phyloP scores from a whole-genome alignment of 78 protist genomes.

The Chrysochromulina parva region DNA sequence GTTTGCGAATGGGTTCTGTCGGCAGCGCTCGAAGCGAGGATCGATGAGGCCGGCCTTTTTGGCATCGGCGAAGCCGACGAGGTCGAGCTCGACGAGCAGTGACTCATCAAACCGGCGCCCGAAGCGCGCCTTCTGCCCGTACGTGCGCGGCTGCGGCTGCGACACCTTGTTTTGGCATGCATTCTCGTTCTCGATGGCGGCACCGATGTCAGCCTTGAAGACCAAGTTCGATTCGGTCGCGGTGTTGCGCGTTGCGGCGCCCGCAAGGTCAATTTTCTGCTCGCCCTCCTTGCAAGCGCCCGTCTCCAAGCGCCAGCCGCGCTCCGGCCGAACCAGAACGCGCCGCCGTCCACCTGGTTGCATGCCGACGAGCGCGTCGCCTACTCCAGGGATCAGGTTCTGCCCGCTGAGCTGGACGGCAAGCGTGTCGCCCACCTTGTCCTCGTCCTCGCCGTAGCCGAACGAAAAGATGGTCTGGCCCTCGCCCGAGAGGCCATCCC shows the following conservation, averaged over 20 bases:
- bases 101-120: neutral
- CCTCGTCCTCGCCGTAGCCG: constrained; percentile 48
- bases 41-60: neutral
- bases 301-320: constrained; percentile 22
- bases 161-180: neutral
- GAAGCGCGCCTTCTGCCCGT: neutral
- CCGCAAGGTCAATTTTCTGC: no score
- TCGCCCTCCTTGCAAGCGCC: no score
- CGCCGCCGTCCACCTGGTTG: constrained; percentile 24
- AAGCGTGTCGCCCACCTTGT: constrained; percentile 18
- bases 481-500: constrained; percentile 45
- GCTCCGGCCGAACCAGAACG: constrained; percentile 33
- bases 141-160: neutral
- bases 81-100: neutral
- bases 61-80: neutral
- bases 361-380: constrained; percentile 15
- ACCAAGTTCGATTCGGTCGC: neutral
- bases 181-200: neutral
- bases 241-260: no score
- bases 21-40: no score
- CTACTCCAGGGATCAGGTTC: neutral
- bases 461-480: constrained; percentile 13
- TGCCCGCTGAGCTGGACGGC: neutral
- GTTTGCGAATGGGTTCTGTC: no score
- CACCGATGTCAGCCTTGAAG: constrained; percentile 13